These are phyloP conservation scores for Monosporascus sp. DNA, from an alignment of 2,329 filamentous ascomycete genomes.

Conservation along the genomic window DNA sequence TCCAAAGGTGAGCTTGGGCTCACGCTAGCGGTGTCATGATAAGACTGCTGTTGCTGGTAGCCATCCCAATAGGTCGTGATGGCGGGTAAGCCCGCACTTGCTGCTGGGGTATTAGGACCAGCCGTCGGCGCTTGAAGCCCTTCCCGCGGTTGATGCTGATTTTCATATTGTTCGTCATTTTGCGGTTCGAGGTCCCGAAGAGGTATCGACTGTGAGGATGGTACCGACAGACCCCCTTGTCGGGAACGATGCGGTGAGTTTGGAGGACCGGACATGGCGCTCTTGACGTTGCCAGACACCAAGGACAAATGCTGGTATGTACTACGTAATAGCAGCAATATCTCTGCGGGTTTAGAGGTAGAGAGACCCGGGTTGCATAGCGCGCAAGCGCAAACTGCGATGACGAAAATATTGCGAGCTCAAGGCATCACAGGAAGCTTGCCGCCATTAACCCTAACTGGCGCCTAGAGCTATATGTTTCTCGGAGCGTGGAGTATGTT, in stretches of 20 bases:
- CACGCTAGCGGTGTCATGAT: conserved; percentile 27
- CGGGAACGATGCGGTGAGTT: not conserved
- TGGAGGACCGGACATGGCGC: not conserved
- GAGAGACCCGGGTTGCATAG: not conserved
- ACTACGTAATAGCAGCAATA: not conserved
- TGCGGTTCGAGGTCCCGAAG: not conserved
- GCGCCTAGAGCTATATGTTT: not conserved
- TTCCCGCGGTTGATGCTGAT: conserved; percentile 1
- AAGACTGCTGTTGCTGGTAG: conserved; percentile 35
- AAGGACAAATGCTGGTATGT: not conserved
- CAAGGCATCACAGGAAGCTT: not conserved
- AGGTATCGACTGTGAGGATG: not conserved
- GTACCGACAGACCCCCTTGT: not conserved
- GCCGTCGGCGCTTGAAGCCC: conserved; percentile 19
- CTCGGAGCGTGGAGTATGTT: too few relatives aligned
- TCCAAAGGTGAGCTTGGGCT: conserved; percentile 48
- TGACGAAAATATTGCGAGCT: not conserved
- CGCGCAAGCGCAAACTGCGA: not conserved
- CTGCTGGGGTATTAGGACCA: conserved; percentile 20
- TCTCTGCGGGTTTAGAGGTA: not conserved
- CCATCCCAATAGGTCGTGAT: conserved; percentile 51
- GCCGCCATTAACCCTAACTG: not conserved
- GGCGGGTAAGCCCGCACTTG: conserved; percentile 31
- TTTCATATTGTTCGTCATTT: conserved; percentile 1
- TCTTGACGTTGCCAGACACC: not conserved